Evolutionary conservation across 2,329 filamentous ascomycete species (phyloP).

Genomic region (Polytolypa hystricis): DNA sequence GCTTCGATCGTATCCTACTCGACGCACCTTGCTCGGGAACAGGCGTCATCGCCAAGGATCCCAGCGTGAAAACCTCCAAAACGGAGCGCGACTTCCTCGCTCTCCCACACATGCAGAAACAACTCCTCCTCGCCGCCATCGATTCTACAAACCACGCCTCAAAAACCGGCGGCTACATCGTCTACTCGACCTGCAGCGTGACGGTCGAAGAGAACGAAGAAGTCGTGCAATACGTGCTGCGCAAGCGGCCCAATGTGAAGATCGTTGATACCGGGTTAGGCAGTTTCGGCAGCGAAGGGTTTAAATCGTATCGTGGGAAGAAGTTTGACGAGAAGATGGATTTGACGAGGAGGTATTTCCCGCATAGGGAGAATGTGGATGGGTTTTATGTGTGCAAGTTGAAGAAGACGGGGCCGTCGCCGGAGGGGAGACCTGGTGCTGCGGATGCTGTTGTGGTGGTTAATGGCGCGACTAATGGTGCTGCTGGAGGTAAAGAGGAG

Average conservation of each 20-base stretch:
- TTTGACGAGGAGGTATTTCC: constrained; percentile 76
- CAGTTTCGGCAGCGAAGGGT: constrained; percentile 83
- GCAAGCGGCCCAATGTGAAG: constrained; percentile 83
- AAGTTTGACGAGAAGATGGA: constrained; percentile 77
- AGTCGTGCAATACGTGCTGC: constrained; percentile 86
- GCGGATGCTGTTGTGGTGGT: constrained; percentile 19
- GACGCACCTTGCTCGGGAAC: constrained; percentile 95
- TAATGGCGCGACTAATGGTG: constrained; percentile 12
- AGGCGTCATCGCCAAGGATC: constrained; percentile 93
- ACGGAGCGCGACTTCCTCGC: constrained; percentile 88
- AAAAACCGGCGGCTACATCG: constrained; percentile 88
- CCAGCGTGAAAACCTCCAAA: constrained; percentile 97
- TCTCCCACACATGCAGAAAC: constrained; percentile 88
- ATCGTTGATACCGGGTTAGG: constrained; percentile 79
- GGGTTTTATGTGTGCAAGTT: constrained; percentile 98
- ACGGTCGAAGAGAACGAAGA: constrained; percentile 89
- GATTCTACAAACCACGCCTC: constrained; percentile 86
- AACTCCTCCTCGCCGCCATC: constrained; percentile 82
- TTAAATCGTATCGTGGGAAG: constrained; percentile 84
- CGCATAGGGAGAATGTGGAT: constrained; percentile 87
- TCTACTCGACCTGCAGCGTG: constrained; percentile 94
- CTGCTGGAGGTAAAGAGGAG: constrained; percentile 30
- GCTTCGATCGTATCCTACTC: constrained; percentile 87
- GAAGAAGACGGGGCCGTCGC: constrained; percentile 77
- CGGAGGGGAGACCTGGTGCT: constrained; percentile 25